Conservation (phyloP, 2,329 filamentous ascomycete genomes). For the Diaporthe batatas region DNA sequence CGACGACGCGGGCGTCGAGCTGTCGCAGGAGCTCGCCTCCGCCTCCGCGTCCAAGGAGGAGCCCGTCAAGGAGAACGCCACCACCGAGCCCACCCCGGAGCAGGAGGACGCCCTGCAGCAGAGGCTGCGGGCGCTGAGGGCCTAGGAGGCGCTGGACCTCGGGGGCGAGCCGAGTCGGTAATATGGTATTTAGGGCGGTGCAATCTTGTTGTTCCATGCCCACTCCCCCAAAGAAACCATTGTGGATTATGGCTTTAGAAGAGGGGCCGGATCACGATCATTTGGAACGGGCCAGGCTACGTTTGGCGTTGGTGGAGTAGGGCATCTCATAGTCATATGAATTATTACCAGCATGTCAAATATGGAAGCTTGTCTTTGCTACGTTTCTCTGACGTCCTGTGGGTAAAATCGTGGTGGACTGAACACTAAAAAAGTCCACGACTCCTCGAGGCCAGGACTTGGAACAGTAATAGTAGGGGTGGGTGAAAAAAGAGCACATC, state of each 20-base stretch:
- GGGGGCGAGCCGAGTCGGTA: neutral
- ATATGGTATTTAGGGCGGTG: neutral
- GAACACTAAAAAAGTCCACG: too few relatives aligned
- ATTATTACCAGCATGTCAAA: slow-evolving; percentile 31
- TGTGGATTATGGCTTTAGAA: neutral
- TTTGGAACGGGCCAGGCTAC: slow-evolving; percentile 10
- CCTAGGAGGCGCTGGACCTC: slow-evolving; percentile 51
- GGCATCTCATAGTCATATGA: slow-evolving; percentile 24
- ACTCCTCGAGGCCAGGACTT: too few relatives aligned
- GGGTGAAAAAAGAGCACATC: neutral
- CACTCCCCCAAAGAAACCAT: too few relatives aligned
- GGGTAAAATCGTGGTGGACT: neutral
- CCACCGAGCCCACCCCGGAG: slow-evolving; percentile 78
- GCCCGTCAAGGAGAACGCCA: slow-evolving; percentile 64
- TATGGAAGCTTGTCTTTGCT: neutral
- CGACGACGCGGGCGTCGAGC: slow-evolving; percentile 87
- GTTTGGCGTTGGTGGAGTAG: slow-evolving; percentile 40
- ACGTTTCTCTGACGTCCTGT: too few relatives aligned
- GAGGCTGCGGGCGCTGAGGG: slow-evolving; percentile 67
- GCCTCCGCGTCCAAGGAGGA: slow-evolving; percentile 70
- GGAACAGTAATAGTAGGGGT: neutral
- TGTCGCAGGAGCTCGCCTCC: slow-evolving; percentile 78
- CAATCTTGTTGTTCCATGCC: neutral
- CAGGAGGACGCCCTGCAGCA: slow-evolving; percentile 82
- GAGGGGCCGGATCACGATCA: slow-evolving; percentile 2